These are phyloP conservation scores for Centella asiatica DNA, from an alignment of 129 eudicot species.

Conservation along the genomic window DNA sequence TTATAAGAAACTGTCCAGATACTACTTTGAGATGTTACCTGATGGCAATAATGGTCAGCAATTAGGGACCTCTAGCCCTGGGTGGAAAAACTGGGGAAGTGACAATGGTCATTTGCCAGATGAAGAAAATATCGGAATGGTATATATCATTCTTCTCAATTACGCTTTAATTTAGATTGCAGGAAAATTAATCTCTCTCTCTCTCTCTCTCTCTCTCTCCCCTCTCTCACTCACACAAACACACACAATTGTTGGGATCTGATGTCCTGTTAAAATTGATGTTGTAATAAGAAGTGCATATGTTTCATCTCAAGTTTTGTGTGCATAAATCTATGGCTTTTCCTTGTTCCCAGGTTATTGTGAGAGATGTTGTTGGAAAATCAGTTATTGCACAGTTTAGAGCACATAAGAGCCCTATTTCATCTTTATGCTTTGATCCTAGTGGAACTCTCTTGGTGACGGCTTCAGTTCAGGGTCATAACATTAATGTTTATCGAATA, in stretches of 20 bases:
- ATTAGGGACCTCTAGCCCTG: conserved; percentile 27
- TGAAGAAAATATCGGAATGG: conserved; percentile 81
- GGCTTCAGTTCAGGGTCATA: conserved; percentile 92
- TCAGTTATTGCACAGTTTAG: conserved; percentile 76
- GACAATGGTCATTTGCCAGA: conserved; percentile 44
- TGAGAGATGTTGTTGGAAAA: conserved; percentile 69
- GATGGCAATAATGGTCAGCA: conserved; percentile 46
- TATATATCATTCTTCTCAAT: conserved; percentile 19
- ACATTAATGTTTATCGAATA: conserved; percentile 72
- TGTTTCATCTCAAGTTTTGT: background rate
- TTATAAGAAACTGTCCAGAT: conserved; percentile 72
- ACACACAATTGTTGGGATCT: background rate
- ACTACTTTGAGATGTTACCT: conserved; percentile 65
- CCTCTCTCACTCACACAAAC: too few species aligned
- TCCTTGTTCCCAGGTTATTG: conserved; percentile 49
- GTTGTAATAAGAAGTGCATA: too few species aligned
- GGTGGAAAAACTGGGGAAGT: conserved; percentile 35
- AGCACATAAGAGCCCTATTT: conserved; percentile 87
- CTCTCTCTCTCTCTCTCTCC: background rate
- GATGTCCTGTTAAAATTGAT: background rate
- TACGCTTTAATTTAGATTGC: background rate
- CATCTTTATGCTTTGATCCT: conserved; percentile 80
- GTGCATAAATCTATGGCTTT: background rate
- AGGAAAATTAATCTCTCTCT: background rate
- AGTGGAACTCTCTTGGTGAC: conserved; percentile 82